Percentiles rank a stretch among this genome's conserved stretches.
These are phyloP conservation scores for Xylaria palmicola DNA, from an alignment of 495 filamentous ascomycete genomes.

Conservation along the genomic window DNA sequence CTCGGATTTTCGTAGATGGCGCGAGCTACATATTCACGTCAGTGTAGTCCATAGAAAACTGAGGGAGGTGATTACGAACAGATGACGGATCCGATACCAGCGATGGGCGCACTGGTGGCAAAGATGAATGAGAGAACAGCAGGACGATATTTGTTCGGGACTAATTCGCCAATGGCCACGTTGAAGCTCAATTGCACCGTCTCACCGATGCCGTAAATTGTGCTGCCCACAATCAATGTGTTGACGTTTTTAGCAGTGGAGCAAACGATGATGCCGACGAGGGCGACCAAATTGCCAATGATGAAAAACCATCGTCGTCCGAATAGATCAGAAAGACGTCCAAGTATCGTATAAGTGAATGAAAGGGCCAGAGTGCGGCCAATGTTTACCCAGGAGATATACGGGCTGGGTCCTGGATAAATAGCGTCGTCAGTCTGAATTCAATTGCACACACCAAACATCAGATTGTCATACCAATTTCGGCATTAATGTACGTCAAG, in stretches of 20 bases:
- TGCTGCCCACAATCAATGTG: conserved; percentile 44
- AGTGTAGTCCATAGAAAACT: background rate
- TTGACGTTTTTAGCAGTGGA: conserved; percentile 44
- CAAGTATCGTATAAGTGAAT: conserved; percentile 38
- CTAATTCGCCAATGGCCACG: conserved; percentile 46
- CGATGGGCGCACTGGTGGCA: conserved; percentile 36
- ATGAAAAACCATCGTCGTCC: conserved; percentile 54
- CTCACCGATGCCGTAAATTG: conserved; percentile 33
- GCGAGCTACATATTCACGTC: conserved; percentile 22
- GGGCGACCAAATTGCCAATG: conserved; percentile 36
- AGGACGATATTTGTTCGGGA: conserved; percentile 45
- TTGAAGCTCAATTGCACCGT: conserved; percentile 43
- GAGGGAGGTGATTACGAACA: conserved; percentile 9
- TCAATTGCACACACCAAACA: background rate
- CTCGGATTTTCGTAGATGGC: conserved; percentile 36
- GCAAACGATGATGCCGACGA: conserved; percentile 47
- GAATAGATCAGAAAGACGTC: conserved; percentile 54
- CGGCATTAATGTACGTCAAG: conserved; percentile 29
- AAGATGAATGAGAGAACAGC: conserved; percentile 41
- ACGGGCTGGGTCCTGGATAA: conserved; percentile 36
- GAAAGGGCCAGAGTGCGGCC: conserved; percentile 35
- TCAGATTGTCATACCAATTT: conserved; percentile 24
- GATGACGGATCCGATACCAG: conserved; percentile 43
- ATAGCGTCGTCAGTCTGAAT: conserved; percentile 21
- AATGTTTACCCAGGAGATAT: conserved; percentile 37